phyloP scores from a whole-genome alignment of 305 asterid genomes.

The Caryopteris hybrid region DNA sequence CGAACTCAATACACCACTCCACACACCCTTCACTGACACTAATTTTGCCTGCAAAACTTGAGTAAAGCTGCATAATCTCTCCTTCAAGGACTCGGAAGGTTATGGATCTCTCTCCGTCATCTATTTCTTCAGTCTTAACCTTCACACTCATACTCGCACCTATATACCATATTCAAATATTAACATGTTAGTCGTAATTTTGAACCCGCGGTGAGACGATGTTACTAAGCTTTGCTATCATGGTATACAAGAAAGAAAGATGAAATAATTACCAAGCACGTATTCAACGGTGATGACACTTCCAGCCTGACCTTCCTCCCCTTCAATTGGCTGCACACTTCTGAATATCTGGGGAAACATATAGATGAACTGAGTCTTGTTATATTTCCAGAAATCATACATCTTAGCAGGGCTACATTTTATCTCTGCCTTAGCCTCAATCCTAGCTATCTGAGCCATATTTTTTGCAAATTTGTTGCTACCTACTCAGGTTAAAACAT shows the following conservation, averaged over 20 bases:
- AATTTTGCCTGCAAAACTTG: neutral
- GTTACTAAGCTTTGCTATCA: no score
- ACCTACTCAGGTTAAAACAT: no score
- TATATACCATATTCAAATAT: neutral
- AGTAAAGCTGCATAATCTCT: slow-evolving; percentile 6
- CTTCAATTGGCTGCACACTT: slow-evolving; percentile 14
- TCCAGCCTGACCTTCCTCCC: slow-evolving; percentile 28
- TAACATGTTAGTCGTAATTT: no score
- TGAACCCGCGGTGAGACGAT: no score
- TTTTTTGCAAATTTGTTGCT: neutral
- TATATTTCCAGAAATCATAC: slow-evolving; percentile 14
- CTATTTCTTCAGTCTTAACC: slow-evolving; percentile 8
- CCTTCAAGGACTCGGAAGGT: slow-evolving; percentile 2
- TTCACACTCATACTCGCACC: slow-evolving; percentile 7
- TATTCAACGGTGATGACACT: slow-evolving; percentile 15
- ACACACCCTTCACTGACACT: neutral
- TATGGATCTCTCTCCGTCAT: slow-evolving; percentile 17
- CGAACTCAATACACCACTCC: neutral
- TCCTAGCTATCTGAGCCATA: slow-evolving; percentile 28
- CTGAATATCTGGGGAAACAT: slow-evolving; percentile 15
- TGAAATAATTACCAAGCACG: slow-evolving; percentile 13
- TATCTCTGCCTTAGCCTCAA: slow-evolving; percentile 20
- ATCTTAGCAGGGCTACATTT: slow-evolving; percentile 19
- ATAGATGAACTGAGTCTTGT: neutral
- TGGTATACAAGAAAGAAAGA: no score